These are phyloP conservation scores for Gastrolobium bilobum DNA, from an alignment of 306 rosid species.

Conservation along the genomic window DNA sequence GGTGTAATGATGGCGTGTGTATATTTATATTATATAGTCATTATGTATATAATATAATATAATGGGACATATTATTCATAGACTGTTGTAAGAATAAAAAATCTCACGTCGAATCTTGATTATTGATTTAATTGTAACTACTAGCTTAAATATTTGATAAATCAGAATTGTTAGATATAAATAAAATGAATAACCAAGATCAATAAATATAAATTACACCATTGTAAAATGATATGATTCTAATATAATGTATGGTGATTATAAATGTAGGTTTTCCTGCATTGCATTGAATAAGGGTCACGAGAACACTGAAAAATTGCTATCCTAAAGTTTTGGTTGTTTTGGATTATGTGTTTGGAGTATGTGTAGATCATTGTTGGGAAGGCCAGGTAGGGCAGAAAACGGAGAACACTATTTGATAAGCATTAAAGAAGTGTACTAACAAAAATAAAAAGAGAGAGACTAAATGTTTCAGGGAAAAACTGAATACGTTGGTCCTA, in stretches of 20 bases:
- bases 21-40: not conserved
- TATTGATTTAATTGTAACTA: too few relatives aligned
- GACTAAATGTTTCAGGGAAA: not conserved
- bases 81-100: too few relatives aligned
- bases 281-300: conserved; percentile 55
- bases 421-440: conserved; percentile 55
- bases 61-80: too few relatives aligned
- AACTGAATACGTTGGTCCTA: conserved; percentile 28
- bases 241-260: too few relatives aligned
- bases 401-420: conserved; percentile 35
- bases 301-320: conserved; percentile 42
- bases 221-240: too few relatives aligned
- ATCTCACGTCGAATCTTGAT: too few relatives aligned
- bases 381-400: conserved; percentile 54
- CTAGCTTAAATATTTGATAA: too few relatives aligned
- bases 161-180: too few relatives aligned
- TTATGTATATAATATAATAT: too few relatives aligned
- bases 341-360: conserved; percentile 73
- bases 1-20: conserved; percentile 38
- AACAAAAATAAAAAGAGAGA: conserved; percentile 26
- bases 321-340: conserved; percentile 53
- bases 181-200: too few relatives aligned
- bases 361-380: conserved; percentile 58
- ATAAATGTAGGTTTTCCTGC: conserved; percentile 30
- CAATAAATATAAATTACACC: too few relatives aligned